Evolutionary conservation across 2,329 filamentous ascomycete genomes (phyloP).

Genomic region (Drechslerella coelobrocha): DNA sequence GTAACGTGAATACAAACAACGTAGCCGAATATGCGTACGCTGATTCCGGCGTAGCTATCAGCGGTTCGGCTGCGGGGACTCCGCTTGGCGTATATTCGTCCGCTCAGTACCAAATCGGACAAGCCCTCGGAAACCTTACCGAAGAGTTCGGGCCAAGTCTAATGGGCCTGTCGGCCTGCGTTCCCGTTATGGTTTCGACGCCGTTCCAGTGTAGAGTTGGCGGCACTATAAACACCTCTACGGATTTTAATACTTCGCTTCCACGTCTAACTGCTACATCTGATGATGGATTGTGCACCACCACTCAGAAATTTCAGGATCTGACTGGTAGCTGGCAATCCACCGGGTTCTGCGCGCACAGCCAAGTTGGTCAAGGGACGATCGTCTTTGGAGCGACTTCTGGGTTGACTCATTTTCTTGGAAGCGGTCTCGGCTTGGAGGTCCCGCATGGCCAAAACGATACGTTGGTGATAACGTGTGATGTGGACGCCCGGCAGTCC

Average conservation of each 20-base stretch:
- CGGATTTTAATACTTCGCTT: neutral
- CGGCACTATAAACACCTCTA: neutral
- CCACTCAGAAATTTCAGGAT: neutral
- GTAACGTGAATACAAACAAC: neutral
- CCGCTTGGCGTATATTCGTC: conserved; percentile 5
- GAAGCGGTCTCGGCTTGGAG: neutral
- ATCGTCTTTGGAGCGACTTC: neutral
- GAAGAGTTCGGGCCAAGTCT: neutral
- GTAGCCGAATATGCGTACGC: neutral
- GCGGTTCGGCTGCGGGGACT: neutral
- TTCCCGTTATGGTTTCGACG: neutral
- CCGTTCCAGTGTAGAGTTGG: neutral
- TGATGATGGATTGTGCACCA: neutral
- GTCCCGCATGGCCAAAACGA: neutral
- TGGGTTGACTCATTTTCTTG: neutral
- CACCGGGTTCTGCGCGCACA: neutral
- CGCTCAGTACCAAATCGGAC: conserved; percentile 1
- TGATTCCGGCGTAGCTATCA: conserved; percentile 3
- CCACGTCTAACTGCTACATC: neutral
- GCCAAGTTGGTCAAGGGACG: neutral
- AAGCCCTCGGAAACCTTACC: neutral
- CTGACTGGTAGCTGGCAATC: neutral
- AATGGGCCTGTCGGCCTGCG: neutral
- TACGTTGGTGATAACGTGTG: neutral
- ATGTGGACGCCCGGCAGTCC: neutral